Base-by-base conservation (phyloP, 2,329 filamentous ascomycete genomes). In the Bertia moriformis region DNA sequence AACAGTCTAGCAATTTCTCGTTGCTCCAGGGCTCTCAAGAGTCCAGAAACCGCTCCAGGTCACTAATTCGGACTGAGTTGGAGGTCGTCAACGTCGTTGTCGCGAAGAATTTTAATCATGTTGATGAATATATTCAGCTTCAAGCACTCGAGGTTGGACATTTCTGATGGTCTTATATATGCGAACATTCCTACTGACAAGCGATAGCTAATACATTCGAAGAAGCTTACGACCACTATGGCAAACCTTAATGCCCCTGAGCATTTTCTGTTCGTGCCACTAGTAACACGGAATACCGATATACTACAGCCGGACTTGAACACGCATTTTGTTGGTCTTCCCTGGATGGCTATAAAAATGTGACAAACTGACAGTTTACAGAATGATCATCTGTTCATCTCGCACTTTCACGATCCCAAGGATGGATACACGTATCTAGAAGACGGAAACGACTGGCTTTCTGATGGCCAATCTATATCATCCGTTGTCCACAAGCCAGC, bases 51-150 rank as follows among this genome's bases (percentile, higher is more conserved):
- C 22, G 22, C 7, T 10, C 7, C 22, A 27, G n/a, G 22, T 27
- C 22, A 10, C 22, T n/a, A 27, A 10, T 27, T 7, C 22, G 7
- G 7, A 27, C 7, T 27, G 22, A 27, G 22, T n/a, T 7, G 32
- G 17, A 35, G 10, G 32, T 35, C 15, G 32, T 18, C 32, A 18
- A 35, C 32, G 32, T 35, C 15, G 15, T 35, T 7, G 17, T 35
- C 17, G 32, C 32, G 12, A 35, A 35, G 15, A 35, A 35, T 15
- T 35, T 35, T 15, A 35, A 35, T 17, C 17, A 35, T 35, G 32
- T 17, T 17, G 15, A 35, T 15, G 32, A 35, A 7, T 7, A 18
- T 15, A 12, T 35, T 10, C 32, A 35, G 15, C 10, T 35, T 7
- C 32, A 35, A 14, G 10, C 15, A 7, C 17, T 35, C 10, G 10